Conservation (phyloP, 78 protist genomes). For the Isochrysis galbana region DNA sequence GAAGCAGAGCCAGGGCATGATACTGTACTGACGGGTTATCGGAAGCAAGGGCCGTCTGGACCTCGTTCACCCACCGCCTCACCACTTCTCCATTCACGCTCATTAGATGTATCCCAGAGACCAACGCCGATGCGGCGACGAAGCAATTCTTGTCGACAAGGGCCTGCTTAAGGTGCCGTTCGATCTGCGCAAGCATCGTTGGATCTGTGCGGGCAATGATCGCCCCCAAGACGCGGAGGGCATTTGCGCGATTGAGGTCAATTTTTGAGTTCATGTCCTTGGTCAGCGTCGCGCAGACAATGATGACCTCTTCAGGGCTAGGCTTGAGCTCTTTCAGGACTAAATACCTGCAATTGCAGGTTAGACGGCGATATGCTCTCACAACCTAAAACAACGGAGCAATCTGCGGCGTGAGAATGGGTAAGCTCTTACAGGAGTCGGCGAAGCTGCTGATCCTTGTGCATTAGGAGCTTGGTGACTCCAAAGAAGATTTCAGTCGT, state of each 20-base stretch:
- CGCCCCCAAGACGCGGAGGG: constrained; percentile 89
- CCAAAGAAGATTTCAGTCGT: constrained; percentile 95
- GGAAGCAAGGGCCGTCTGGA: constrained; percentile 50
- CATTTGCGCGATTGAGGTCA: constrained; percentile 86
- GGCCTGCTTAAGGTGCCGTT: constrained; percentile 92
- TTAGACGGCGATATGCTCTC: no score
- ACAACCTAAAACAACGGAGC: no score
- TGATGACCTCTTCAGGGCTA: constrained; percentile 79
- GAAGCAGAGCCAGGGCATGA: constrained; percentile 90
- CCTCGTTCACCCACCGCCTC: constrained; percentile 80
- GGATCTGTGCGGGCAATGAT: constrained; percentile 62
- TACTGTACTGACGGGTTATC: constrained; percentile 87
- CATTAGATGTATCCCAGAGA: constrained; percentile 85
- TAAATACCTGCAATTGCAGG: no score
- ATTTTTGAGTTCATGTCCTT: constrained; percentile 83
- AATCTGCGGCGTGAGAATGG: no score
- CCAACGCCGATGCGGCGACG: constrained; percentile 94
- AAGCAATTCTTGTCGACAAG: constrained; percentile 89
- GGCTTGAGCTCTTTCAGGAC: constrained; percentile 87
- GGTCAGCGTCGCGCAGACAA: constrained; percentile 58
- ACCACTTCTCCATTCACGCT: constrained; percentile 77
- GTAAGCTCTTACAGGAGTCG: no score
- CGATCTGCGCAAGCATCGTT: constrained; percentile 71
- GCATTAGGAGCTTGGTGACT: constrained; percentile 87
- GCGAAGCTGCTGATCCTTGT: constrained; percentile 78